Percentiles rank a stretch among this genome's conserved stretches.
Conservation (phyloP, 805 yeast genomes). For the Ascoidea rubescens region DNA sequence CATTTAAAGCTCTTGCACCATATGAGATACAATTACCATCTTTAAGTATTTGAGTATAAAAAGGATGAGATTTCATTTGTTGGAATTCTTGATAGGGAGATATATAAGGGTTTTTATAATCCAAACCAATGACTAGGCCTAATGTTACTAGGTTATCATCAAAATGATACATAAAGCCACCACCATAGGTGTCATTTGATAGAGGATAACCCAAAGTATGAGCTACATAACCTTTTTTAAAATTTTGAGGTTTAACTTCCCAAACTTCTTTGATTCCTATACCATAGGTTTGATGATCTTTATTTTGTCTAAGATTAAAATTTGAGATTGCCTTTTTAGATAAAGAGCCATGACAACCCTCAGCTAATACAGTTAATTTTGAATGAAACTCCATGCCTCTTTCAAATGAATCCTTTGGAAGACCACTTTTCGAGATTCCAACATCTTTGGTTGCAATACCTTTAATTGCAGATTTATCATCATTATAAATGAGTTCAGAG, state of each 20-base stretch:
- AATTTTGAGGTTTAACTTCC: conserved; percentile 80
- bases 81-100: conserved; percentile 96
- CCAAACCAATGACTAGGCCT: conserved; percentile 91
- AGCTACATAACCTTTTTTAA: conserved; percentile 64
- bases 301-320: conserved; percentile 43
- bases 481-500: conserved; percentile 54
- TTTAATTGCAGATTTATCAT: conserved; percentile 39
- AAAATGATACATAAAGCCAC: conserved; percentile 95
- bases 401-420: conserved; percentile 75
- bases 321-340: conserved; percentile 63
- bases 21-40: conserved; percentile 91
- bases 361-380: conserved; percentile 78
- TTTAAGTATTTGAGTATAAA: conserved; percentile 53
- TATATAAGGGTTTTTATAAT: conserved; percentile 86
- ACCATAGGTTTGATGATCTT: conserved; percentile 80
- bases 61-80: conserved; percentile 84
- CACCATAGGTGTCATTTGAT: conserved; percentile 67
- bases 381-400: conserved; percentile 97
- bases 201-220: conserved; percentile 90
- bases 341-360: conserved; percentile 97
- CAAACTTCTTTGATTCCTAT: conserved; percentile 94
- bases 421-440: conserved; percentile 68
- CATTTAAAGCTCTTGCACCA: conserved; percentile 93
- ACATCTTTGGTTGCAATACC: conserved; percentile 94
- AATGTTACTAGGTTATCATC: conserved; percentile 76